Base-by-base conservation (phyloP, 345 rosid species). In the Garcia nutans region DNA sequence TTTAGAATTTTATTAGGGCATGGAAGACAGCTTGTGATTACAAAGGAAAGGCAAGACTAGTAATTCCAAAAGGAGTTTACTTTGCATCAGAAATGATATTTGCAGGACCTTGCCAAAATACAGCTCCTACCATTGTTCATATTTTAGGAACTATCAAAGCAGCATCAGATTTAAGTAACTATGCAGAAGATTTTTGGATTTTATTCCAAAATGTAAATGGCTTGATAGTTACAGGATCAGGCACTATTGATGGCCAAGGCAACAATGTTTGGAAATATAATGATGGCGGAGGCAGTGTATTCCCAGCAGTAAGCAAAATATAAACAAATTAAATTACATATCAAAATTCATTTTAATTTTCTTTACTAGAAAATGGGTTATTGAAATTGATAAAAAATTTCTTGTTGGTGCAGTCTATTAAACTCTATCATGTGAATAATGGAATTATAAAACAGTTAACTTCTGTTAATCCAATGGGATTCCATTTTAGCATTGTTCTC, bases 161-260 rank as follows among this genome's bases (percentile, higher is more conserved):
- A 2, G 24, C 42, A 10, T 26, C 84, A 1, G 86, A 85, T 75
- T 44, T 70, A n/a, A 80, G 68, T 47, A 44, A 10, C n/a, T 77
- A 79, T 49, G 49, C 79, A 12, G 82, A 79, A 24, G 82, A 78
- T 70, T 81, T 49, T 15, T 90, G 96, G 92, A 59, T 92, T 62
- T 70, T 71, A 33, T 92, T 92, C 75, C 84, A 90, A 22, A n/a
- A 74, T 17, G 74, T 90, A 6, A 26, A 85, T 45, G 89, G 91
- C 42, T 71, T 88, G 55, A 73, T 82, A 6, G 70, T 92, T 61
- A 82, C 84, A 55, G 97, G 97, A 0, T 77, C 79, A 11, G 96
- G 97, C 61, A 79, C 77, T 17, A 54, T 91, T 28, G 31, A 92
- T 45, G 97, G 96, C 74, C 91, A 88, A 73, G 97, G 97, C 22